These are phyloP conservation scores for Pneumocystis canis DNA, from an alignment of 1,139 yeast species.

Conservation along the genomic window DNA sequence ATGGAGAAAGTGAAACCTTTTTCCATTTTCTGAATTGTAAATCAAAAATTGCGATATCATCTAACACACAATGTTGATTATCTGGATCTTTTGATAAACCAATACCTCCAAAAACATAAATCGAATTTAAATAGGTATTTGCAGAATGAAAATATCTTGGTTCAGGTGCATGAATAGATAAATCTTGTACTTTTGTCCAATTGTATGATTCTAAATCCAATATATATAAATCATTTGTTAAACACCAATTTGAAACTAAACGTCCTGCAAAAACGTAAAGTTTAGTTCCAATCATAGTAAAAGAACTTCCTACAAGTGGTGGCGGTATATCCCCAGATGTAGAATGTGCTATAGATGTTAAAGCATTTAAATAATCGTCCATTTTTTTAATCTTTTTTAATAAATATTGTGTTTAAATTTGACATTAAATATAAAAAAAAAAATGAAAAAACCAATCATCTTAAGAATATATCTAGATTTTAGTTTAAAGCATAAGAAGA, in stretches of 20 bases:
- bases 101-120: constrained; percentile 17
- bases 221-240: constrained; percentile 13
- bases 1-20: neutral
- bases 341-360: constrained; percentile 1
- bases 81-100: constrained; percentile 4
- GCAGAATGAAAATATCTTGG: constrained; percentile 16
- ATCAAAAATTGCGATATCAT: constrained; percentile 12
- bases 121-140: constrained; percentile 8
- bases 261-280: constrained; percentile 17
- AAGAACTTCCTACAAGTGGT: constrained; percentile 15
- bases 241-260: constrained; percentile 7
- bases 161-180: constrained; percentile 7
- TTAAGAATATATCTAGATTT: neutral
- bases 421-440: neutral
- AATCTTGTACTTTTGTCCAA: constrained; percentile 14
- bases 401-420: neutral
- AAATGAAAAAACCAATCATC: neutral
- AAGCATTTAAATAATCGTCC: neutral
- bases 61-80: constrained; percentile 11
- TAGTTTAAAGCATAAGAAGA: neutral
- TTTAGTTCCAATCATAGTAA: constrained; percentile 9
- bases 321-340: constrained; percentile 16
- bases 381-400: neutral
- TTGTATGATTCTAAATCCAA: constrained; percentile 13
- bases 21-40: neutral